phyloP scores from a whole-genome alignment of 2,329 filamentous ascomycete genomes.

The Diaporthe longicolla region DNA sequence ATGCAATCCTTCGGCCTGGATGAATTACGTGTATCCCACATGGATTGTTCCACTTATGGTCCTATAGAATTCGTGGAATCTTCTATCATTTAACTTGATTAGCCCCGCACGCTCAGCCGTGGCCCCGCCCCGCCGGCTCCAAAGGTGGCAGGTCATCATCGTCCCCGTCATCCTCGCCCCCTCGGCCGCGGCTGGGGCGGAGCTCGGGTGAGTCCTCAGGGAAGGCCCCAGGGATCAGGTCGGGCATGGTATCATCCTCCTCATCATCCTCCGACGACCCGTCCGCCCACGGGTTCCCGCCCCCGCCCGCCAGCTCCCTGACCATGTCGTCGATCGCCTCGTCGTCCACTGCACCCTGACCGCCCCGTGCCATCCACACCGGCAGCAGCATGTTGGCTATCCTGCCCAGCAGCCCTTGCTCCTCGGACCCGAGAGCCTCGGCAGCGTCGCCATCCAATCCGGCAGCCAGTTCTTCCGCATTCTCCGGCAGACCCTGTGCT shows the following conservation, averaged over 20 bases:
- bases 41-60: not conserved
- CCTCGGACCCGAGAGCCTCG: not conserved
- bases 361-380: constrained; percentile 28
- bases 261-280: not conserved
- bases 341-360: not conserved
- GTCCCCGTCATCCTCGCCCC: not conserved
- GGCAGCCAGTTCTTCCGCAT: not conserved
- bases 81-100: not conserved
- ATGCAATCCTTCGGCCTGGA: not conserved
- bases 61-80: not conserved
- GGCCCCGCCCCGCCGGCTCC: constrained; percentile 1
- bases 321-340: constrained; percentile 1
- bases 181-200: not conserved
- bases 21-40: not conserved
- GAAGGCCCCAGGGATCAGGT: not conserved
- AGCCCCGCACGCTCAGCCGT: not conserved
- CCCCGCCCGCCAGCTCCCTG: constrained; percentile 1
- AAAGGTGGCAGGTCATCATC: constrained; percentile 16
- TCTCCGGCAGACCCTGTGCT: constrained; percentile 1
- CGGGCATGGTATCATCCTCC: constrained; percentile 1
- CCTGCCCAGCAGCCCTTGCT: constrained; percentile 22
- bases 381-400: constrained; percentile 32
- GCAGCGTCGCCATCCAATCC: not conserved
- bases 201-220: constrained; percentile 8
- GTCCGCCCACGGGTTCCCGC: constrained; percentile 18